phyloP scores from a whole-genome alignment of 805 yeast genomes.

The Saturnispora saitoi region DNA sequence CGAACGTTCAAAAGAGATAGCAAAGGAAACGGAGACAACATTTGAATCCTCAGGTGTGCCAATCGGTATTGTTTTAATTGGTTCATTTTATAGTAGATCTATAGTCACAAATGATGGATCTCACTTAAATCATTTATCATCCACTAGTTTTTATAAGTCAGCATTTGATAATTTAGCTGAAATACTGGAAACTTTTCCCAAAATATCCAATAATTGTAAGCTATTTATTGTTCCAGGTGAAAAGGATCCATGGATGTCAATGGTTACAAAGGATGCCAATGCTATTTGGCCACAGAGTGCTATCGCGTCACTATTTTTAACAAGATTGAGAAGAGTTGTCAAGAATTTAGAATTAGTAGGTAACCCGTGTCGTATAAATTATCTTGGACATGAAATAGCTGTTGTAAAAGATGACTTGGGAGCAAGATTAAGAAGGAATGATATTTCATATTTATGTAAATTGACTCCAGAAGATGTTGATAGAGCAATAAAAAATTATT shows the following conservation, averaged over 20 bases:
- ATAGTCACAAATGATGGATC: conserved; percentile 48
- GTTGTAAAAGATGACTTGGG: conserved; percentile 67
- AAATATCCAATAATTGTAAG: conserved; percentile 42
- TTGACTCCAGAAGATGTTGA: conserved; percentile 17
- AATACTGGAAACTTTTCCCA: conserved; percentile 51
- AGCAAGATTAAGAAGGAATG: conserved; percentile 61
- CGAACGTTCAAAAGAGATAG: conserved; percentile 16
- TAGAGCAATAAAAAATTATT: conserved; percentile 7
- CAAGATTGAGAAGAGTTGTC: conserved; percentile 51
- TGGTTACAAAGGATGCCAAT: conserved; percentile 52
- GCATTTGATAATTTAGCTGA: conserved; percentile 69
- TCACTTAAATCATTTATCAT: conserved; percentile 37
- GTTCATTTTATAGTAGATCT: conserved; percentile 69
- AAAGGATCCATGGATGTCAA: conserved; percentile 89
- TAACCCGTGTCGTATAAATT: conserved; percentile 73
- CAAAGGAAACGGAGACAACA: conserved; percentile 10
- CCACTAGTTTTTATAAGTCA: conserved; percentile 50
- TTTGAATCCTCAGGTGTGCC: conserved; percentile 20
- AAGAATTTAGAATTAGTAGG: conserved; percentile 48
- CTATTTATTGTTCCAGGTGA: conserved; percentile 78
- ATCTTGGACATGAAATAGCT: conserved; percentile 77
- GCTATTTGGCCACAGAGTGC: conserved; percentile 63
- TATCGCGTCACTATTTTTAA: conserved; percentile 66
- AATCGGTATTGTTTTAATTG: conserved; percentile 60
- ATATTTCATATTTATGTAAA: conserved; percentile 41